phyloP scores from a whole-genome alignment of 1,139 yeast genomes.

The Nakaseomyces kungkrabaensis region DNA sequence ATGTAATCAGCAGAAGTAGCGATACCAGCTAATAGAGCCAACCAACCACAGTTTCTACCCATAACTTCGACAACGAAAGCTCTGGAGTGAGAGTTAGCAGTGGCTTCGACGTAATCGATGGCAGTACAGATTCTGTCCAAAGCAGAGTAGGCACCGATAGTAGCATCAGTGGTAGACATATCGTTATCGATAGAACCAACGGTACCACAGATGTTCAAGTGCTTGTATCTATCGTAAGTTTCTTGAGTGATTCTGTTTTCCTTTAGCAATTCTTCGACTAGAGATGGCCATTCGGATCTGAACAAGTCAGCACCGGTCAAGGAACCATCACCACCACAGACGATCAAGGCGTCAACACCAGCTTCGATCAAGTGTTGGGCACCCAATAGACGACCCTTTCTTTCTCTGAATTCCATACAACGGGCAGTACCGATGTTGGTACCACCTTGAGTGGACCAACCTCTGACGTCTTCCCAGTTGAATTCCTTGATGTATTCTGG shows the following conservation, averaged over 20 bases:
- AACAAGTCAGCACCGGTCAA: slow-evolving; percentile 94
- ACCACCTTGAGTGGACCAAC: slow-evolving; percentile 86
- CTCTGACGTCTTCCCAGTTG: slow-evolving; percentile 90
- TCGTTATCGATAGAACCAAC: slow-evolving; percentile 97
- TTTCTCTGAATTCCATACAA: slow-evolving; percentile 73
- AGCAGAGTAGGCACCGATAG: slow-evolving; percentile 93
- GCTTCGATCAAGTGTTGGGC: slow-evolving; percentile 76
- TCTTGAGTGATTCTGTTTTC: slow-evolving; percentile 45
- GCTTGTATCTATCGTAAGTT: slow-evolving; percentile 50
- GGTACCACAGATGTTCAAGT: slow-evolving; percentile 83
- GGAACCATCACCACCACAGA: slow-evolving; percentile 99
- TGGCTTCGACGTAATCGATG: slow-evolving; percentile 85
- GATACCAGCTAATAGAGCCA: slow-evolving; percentile 91
- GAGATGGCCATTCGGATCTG: slow-evolving; percentile 88
- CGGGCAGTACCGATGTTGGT: slow-evolving; percentile 95
- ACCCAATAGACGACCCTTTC: slow-evolving; percentile 71
- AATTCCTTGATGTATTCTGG: slow-evolving; percentile 53
- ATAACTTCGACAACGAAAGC: slow-evolving; percentile 97
- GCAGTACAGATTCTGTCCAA: slow-evolving; percentile 88
- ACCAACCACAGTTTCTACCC: slow-evolving; percentile 99
- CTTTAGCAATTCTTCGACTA: slow-evolving; percentile 57
- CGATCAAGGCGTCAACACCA: slow-evolving; percentile 91
- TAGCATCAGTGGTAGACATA: slow-evolving; percentile 92
- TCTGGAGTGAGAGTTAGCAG: slow-evolving; percentile 93
- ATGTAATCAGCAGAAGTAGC: slow-evolving; percentile 93